A percentile compares a stretch with the other conserved stretches of the same genome.
These are phyloP conservation scores for Ophioceras dolichostomum DNA, from an alignment of 2,329 filamentous ascomycete genomes.

Conservation along the genomic window DNA sequence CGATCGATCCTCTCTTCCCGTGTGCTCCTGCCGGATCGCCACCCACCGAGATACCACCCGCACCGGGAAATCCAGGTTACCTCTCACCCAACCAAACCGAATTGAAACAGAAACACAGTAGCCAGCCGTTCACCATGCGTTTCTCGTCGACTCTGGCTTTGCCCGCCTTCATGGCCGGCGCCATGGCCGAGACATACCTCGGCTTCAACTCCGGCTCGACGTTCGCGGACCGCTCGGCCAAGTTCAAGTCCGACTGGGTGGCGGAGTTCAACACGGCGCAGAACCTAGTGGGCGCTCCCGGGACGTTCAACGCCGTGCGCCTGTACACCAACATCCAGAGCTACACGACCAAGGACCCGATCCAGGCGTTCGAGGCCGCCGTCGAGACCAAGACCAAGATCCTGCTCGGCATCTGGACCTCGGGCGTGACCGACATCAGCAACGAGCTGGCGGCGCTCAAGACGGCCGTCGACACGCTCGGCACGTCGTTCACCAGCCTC, in stretches of 20 bases:
- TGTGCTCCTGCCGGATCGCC: too few species aligned
- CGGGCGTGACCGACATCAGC: constrained; percentile 39
- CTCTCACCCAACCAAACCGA: too few species aligned
- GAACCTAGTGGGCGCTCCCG: constrained; percentile 47
- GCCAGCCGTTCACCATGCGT: constrained; percentile 32
- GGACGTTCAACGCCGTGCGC: constrained; percentile 53
- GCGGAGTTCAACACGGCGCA: constrained; percentile 56
- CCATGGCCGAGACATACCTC: constrained; percentile 33
- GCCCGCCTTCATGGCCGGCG: constrained; percentile 24
- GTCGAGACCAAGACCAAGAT: constrained; percentile 46
- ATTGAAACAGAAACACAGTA: too few species aligned
- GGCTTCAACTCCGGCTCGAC: constrained; percentile 41
- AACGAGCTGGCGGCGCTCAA: constrained; percentile 49
- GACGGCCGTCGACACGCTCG: constrained; percentile 40
- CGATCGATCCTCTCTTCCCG: too few species aligned
- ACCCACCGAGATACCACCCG: too few species aligned
- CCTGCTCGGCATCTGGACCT: constrained; percentile 54
- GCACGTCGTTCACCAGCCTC: constrained; percentile 38
- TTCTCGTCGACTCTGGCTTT: constrained; percentile 23
- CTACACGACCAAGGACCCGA: constrained; percentile 58
- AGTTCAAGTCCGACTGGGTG: constrained; percentile 47
- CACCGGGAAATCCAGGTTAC: too few species aligned
- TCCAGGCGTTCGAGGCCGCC: constrained; percentile 68
- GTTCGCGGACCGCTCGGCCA: constrained; percentile 32
- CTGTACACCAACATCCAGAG: constrained; percentile 58